phyloP scores from a whole-genome alignment of 805 yeast genomes.

The Wickerhamia fluorescens region DNA sequence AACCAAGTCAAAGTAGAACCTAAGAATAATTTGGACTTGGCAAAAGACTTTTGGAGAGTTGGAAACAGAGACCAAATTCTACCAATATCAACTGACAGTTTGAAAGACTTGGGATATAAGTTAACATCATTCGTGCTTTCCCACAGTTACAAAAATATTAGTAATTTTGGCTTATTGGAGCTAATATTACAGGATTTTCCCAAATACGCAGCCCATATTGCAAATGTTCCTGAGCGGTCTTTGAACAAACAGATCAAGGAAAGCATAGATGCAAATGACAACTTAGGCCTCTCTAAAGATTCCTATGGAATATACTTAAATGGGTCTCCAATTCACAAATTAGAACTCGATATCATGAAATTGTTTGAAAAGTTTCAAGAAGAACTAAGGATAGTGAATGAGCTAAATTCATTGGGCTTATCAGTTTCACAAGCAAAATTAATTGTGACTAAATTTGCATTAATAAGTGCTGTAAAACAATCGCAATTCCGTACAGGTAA shows the following conservation, averaged over 20 bases:
- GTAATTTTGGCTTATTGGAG: constrained; percentile 30
- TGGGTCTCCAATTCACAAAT: constrained; percentile 53
- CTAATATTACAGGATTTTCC: constrained; percentile 49
- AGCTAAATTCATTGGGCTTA: constrained; percentile 24
- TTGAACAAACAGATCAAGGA: constrained; percentile 15
- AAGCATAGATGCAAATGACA: constrained; percentile 22
- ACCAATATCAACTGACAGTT: constrained; percentile 21
- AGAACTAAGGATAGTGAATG: constrained; percentile 18
- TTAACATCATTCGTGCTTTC: constrained; percentile 32
- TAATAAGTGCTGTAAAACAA: constrained; percentile 33
- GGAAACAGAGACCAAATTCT: constrained; percentile 15
- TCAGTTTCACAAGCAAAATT: constrained; percentile 23
- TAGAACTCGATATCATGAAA: constrained; percentile 37
- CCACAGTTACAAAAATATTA: constrained; percentile 9
- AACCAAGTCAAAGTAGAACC: constrained; percentile 17
- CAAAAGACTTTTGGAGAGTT: constrained; percentile 12
- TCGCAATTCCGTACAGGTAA: constrained; percentile 29
- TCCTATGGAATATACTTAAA: constrained; percentile 56
- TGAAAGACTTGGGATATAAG: constrained; percentile 33
- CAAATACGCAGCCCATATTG: constrained; percentile 35
- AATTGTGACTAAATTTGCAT: constrained; percentile 30
- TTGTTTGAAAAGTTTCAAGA: constrained; percentile 31
- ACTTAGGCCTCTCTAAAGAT: constrained; percentile 31
- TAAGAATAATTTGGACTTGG: constrained; percentile 10
- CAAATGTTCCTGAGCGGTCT: constrained; percentile 9